These are phyloP conservation scores for Aspergillus intermedius DNA, from an alignment of 2,329 filamentous ascomycete genomes.

Conservation along the genomic window DNA sequence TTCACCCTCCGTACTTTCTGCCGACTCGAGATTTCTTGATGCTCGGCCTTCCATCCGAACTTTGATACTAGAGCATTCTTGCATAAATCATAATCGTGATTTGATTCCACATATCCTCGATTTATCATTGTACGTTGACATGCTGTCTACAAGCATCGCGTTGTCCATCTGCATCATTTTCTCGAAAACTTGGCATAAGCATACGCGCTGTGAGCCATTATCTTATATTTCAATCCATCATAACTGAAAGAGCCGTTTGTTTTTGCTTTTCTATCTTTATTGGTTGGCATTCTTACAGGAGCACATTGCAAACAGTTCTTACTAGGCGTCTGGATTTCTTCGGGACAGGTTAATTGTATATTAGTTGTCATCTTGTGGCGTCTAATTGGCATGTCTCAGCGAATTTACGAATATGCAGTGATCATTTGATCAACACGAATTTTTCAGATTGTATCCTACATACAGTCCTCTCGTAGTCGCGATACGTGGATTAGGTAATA, in stretches of 20 bases:
- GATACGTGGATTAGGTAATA: background rate
- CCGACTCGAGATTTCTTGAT: slow-evolving; percentile 5
- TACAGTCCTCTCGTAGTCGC: background rate
- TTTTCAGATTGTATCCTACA: no score
- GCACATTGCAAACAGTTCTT: background rate
- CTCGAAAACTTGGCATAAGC: no score
- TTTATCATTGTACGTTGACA: background rate
- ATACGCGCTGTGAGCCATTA: no score
- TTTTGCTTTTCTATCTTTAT: background rate
- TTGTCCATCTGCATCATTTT: no score
- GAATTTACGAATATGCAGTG: background rate
- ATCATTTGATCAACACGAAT: no score
- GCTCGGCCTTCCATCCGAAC: background rate
- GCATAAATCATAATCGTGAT: background rate
- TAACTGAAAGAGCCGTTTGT: background rate
- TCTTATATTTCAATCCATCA: no score
- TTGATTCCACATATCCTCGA: slow-evolving; percentile 1
- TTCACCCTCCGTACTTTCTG: background rate
- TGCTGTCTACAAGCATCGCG: background rate
- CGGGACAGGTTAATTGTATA: slow-evolving; percentile 2
- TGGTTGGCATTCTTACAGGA: no score
- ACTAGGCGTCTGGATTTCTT: background rate
- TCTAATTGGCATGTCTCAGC: background rate
- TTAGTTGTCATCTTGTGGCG: background rate
- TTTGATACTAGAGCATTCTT: background rate